phyloP scores from a whole-genome alignment of 2,329 filamentous ascomycete species.

The Beauveria sp. region DNA sequence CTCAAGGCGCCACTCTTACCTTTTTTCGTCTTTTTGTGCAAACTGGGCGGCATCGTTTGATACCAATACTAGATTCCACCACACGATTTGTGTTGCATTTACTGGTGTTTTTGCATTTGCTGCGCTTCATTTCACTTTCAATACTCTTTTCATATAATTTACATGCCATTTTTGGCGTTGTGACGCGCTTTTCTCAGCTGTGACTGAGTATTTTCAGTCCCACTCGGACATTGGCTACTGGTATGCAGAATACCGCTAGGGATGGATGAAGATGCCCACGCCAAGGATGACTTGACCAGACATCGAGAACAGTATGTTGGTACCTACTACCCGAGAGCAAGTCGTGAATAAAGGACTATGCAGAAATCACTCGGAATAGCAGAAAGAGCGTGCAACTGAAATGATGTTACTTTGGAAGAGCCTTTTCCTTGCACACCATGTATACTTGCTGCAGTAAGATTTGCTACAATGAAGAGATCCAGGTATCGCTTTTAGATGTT shows the following conservation, averaged over 20 bases:
- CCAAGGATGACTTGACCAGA: not conserved
- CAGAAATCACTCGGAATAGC: not conserved
- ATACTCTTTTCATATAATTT: not conserved
- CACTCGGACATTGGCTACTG: not conserved
- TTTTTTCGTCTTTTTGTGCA: not conserved
- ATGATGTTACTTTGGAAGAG: not conserved
- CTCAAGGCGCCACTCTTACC: not conserved
- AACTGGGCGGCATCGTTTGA: slow-evolving; percentile 11
- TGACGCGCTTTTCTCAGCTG: slow-evolving; percentile 5
- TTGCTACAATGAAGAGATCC: not conserved
- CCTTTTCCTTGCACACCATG: not conserved
- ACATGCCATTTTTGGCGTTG: slow-evolving; percentile 3
- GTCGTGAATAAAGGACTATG: not conserved
- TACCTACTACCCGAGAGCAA: not conserved
- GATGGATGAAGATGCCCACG: not conserved
- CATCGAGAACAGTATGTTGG: not conserved
- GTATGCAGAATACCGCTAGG: not conserved
- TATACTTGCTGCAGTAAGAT: not conserved
- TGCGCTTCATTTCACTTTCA: slow-evolving; percentile 12
- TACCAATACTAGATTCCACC: slow-evolving; percentile 12
- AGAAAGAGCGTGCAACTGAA: not conserved
- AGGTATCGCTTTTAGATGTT: not conserved
- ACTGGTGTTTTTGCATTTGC: slow-evolving; percentile 14
- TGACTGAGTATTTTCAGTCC: not conserved
- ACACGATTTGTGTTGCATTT: slow-evolving; percentile 10